Conservation (phyloP, 1,139 yeast species). For the Suhomyces panamericanus region DNA sequence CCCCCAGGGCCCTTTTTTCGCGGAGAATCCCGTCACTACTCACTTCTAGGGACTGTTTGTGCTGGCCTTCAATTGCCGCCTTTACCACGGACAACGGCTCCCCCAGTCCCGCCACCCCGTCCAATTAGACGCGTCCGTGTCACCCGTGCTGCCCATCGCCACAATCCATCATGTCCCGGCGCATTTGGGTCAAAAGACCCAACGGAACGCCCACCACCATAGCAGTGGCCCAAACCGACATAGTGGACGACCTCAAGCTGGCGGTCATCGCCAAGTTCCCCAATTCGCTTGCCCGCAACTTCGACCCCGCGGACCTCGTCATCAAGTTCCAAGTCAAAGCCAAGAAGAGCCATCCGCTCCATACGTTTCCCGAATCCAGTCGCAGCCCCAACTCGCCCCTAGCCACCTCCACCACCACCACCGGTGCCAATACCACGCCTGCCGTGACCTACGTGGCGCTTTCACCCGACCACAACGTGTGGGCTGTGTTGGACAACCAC, state of each 20-base stretch:
- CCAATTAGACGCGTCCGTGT: too few relatives aligned
- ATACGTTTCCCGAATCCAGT: constrained; percentile 11
- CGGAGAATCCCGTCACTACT: too few relatives aligned
- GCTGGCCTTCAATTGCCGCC: not conserved
- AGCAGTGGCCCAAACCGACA: constrained; percentile 51
- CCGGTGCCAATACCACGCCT: constrained; percentile 1
- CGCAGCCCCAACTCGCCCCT: constrained; percentile 12
- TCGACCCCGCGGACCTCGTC: constrained; percentile 70
- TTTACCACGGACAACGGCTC: too few relatives aligned
- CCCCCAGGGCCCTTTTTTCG: not conserved
- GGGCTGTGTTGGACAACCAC: constrained; percentile 56
- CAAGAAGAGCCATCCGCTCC: constrained; percentile 7
- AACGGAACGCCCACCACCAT: constrained; percentile 69
- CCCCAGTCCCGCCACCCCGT: too few relatives aligned
- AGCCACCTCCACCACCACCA: not conserved
- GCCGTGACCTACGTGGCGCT: constrained; percentile 29
- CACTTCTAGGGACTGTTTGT: not conserved
- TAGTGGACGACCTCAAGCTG: constrained; percentile 73
- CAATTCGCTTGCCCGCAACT: constrained; percentile 57
- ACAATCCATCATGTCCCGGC: constrained; percentile 4
- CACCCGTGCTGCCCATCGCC: too few relatives aligned
- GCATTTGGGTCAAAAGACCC: constrained; percentile 68
- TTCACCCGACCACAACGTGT: constrained; percentile 67
- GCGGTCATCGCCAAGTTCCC: constrained; percentile 65
- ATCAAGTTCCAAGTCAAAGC: constrained; percentile 30